Base-by-base conservation (phyloP, 176 grass and related monocot species). In the Typha latifolia region DNA sequence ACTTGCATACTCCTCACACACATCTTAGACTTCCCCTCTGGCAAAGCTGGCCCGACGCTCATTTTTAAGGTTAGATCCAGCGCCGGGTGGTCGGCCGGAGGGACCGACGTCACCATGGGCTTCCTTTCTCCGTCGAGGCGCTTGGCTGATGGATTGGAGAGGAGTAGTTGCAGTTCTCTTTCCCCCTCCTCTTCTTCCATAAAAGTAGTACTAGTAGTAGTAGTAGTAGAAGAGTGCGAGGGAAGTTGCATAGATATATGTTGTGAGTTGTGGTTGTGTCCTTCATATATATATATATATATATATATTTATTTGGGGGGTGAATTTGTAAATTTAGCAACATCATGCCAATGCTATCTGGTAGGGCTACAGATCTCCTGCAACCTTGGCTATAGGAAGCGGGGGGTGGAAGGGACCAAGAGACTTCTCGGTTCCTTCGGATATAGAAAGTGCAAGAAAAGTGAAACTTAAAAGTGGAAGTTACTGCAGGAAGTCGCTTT, bases 21-120 rank as follows among this genome's bases (percentile, higher is more conserved):
- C 48, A 51, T 74, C 4, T 3, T 34, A 0, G 51, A 47, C 43
- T 81, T 80, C 70, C 73, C 53, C 19, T 66, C 34, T 34, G 47
- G 18, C 2, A 64, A 49, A 2, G 82, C 67, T 1, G 81, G 48
- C 47, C 78, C 81, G 70, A 94, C 74, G 76, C 79, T 83, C 70
- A 99, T 99, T 3, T 86, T 90, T 49, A 99, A 77, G 74, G 82
- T 83, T 5, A 99, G 90, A 68, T 99, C 89, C 51, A 94, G 79
- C 21, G 49, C 77, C 22, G 69, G 48, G 37, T 81, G 66, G 47
- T 63, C 50, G 21, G 66, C 27, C 64, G 18, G 49, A 62, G 16
- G 2, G 53, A 19, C 16, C 8, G 53, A 1, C 10, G 16, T 59
- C 16, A 14, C 53, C 16, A 10, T 2, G n/a, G 18, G 53, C 6